Evolutionary conservation across 1,284 basidiomycete species (phyloP), one percentile per base, ranked within the genome.

Genomic region (Puccinia hordei): DNA sequence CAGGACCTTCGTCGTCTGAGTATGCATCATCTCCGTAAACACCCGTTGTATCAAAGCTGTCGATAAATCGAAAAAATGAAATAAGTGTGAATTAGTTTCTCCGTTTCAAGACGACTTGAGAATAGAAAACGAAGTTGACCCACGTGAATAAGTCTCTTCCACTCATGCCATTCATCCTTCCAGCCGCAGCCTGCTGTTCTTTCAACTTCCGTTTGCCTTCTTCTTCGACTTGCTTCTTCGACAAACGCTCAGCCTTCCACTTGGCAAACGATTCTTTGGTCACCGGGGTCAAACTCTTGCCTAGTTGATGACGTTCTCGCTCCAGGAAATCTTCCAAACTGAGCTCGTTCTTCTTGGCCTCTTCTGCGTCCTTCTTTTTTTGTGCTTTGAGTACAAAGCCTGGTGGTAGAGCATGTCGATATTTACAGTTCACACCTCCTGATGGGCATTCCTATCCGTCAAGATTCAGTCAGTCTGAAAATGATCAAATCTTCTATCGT

Each of bases 301-400:
- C 94, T 61, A 98, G 88, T 89, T 96, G 97, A 88, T 99, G 96
- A 77, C 96, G 91, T 92, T 97, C 82, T 27, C 65, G 22, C 87
- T 99, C 96, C 81, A 99, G 86, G 88, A 99, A 99, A 83, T 99
- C 97, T 86, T 99, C 96, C 74, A 99, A 85, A 82, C 92, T 94
- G 85, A 99, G 98, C 75, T 89, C 88, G 83, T 84, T 85, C 27
- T 94, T 93, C 63, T 92, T 92, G 86, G 95, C 95, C 51, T 92
- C 92, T 0, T 92, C 86, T 72, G 86, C 87, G 57, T 85, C 83
- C 74, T 86, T 86, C 82, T 86, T 87, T 82, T 84, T 85, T 73
- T 82, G 79, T 9, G 68, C 44, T 59, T 75, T 77, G 9, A 73
- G 49, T 4, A 74, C 92, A 86, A 97, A 98, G 6, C 96, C 96